Percentiles rank a stretch among this genome's conserved stretches.
phyloP scores from a whole-genome alignment of 371 early-diverging fungal species.

The Capillidium rhysosporum region DNA sequence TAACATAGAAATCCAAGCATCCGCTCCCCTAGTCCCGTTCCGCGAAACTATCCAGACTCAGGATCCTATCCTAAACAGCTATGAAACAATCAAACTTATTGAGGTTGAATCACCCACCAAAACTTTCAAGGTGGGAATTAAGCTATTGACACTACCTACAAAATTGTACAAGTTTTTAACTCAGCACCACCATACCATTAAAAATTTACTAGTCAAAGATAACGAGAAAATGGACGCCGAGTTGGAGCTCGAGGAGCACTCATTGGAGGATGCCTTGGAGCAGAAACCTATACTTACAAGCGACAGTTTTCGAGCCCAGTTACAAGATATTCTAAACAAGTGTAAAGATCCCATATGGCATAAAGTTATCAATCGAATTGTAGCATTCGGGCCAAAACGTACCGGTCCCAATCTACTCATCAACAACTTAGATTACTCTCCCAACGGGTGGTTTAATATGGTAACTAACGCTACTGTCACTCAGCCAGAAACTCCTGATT shows the following conservation, averaged over 20 bases:
- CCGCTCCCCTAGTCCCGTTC: conserved; percentile 93
- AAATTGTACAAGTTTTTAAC: conserved; percentile 37
- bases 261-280: not conserved
- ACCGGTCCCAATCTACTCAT: conserved; percentile 82
- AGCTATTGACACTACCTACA: conserved; percentile 61
- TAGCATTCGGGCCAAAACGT: conserved; percentile 65
- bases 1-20: conserved; percentile 78
- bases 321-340: conserved; percentile 9
- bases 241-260: not conserved
- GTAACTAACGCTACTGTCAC: not conserved
- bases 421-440: conserved; percentile 17
- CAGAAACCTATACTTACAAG: not conserved
- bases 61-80: not conserved
- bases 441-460: not conserved
- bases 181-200: conserved; percentile 34
- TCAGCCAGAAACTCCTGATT: not conserved
- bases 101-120: conserved; percentile 41
- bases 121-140: conserved; percentile 42
- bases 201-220: conserved; percentile 22
- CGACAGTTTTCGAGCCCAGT: conserved; percentile 6
- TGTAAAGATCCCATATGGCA: conserved; percentile 10
- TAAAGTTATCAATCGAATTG: conserved; percentile 19
- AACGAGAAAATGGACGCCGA: not conserved
- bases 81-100: conserved; percentile 42
- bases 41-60: conserved; percentile 50